Base-by-base conservation (phyloP, 805 yeast genomes). In the Schizosaccharomyces pombe region DNA sequence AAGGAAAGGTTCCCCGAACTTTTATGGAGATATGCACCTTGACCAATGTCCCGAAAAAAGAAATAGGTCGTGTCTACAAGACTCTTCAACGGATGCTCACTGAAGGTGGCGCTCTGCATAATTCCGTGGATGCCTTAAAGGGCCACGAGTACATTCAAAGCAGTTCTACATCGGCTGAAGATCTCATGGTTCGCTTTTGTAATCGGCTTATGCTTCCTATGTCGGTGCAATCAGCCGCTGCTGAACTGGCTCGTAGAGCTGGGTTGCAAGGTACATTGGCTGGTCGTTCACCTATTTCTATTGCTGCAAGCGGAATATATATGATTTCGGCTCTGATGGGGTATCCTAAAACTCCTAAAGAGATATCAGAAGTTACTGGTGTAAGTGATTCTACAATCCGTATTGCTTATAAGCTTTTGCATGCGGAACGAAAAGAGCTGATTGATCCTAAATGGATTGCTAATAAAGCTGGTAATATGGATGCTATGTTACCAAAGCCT, bases 381-480 rank as follows among this genome's bases (percentile, higher is more conserved):
- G 97, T 91, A 19, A 83, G 94, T 62, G 98, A 91, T 64, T 96
- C 97, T 60, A 91, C 98, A 1, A 87, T 91, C 61, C 85, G 91
- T 66, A 84, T 95, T 1, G 80, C 91, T 47, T 91, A 85, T 65
- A 83, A 83, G 65, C 79, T 80, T 47, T 70, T 91, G 67, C 80
- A 76, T 63, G 86, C 83, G 58, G 85, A 82, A 57, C 76, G 75
- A 61, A 79, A 77, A 32, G 72, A 74, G 60, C 73, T 86, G 52
- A 74, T 86, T n/a, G 89, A 84, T 62, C 83, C 82, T 26, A 69
- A 70, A 56, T 83, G 94, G 94, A 64, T 80, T 43, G 78, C 75
- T 57, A 68, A 74, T n/a, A 85, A 84, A 5, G 31, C n/a, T 24
- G n/a, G 43, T 29, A 37, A 19, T 3, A 33, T 37, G 31, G 54